Base-by-base conservation (phyloP, 2,329 filamentous ascomycete genomes). In the Fusarium circinatum region DNA sequence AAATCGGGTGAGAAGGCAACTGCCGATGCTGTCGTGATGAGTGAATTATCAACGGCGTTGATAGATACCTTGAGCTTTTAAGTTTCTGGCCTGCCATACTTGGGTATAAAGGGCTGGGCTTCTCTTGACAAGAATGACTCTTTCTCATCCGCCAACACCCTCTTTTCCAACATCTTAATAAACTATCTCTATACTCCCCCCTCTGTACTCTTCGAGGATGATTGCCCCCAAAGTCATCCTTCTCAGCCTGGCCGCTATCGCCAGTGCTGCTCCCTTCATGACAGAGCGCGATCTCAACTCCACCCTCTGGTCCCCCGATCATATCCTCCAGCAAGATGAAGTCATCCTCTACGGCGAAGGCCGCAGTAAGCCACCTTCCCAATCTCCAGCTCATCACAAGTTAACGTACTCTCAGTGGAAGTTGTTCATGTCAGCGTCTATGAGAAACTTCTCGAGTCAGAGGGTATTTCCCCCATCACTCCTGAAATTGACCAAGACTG, bases 301-400 rank as follows among this genome's bases (percentile, higher is more conserved):
- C 20, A 75, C 71, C 17, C 22, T 52, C 22, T 75, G 71, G 68
- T 62, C 68, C 15, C 68, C 68, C 5, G 68, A 75, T 8, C 71
- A 72, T 6, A 8, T 75, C 18, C 68, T 75, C 9, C 15, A 66
- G 49, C 57, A n/a, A 5, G 61, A 75, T 5, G 64, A 75, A 42
- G 71, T 75, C 3, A 75, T 75, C 15, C 71, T 75, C 26, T 75
- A 72, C 11, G 67, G 68, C 2, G 32, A 57, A 17, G 67, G 68
- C 3, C 68, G 68, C 22, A 71, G 51, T 71, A 71, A 44, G 67
- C 67, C 6, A 1, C 6, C 3, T 4, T n/a, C 6, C 3, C 20
- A 15, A 3, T 6, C 11, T 10, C 0, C 0, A 24, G 1, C 15
- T 5, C 6, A 12, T 20, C 10, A 6, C 1, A 1, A 6, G 5